Evolutionary conservation across 495 filamentous ascomycete species (phyloP).

Genomic region (Tetracladium marchalianum): DNA sequence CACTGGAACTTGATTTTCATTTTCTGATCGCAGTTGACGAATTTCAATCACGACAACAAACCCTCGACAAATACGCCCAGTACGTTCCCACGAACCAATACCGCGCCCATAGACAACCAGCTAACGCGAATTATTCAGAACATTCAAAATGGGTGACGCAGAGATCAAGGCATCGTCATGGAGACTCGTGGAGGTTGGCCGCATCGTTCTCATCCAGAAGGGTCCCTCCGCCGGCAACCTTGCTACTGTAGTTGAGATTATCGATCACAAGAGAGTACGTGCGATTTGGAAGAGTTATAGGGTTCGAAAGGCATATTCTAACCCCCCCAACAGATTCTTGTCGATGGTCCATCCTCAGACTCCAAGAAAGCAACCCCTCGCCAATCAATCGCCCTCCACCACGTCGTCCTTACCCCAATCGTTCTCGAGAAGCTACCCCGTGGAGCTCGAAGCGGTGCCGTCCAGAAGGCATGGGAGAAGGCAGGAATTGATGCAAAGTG

Average conservation of each 20-base stretch:
- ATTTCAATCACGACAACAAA: slow-evolving; percentile 7
- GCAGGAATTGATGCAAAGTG: slow-evolving; percentile 83
- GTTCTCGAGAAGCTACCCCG: slow-evolving; percentile 82
- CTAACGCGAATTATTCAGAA: slow-evolving; percentile 18
- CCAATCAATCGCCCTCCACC: slow-evolving; percentile 67
- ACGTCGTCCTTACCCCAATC: slow-evolving; percentile 82
- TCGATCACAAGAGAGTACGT: slow-evolving; percentile 99
- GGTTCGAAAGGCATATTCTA: slow-evolving; percentile 6
- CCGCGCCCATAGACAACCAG: not conserved
- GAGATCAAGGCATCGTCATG: slow-evolving; percentile 67
- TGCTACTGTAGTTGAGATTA: slow-evolving; percentile 93
- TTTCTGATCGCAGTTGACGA: slow-evolving; percentile 1
- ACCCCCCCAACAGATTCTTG: slow-evolving; percentile 59
- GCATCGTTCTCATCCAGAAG: slow-evolving; percentile 74
- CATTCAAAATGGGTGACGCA: slow-evolving; percentile 39
- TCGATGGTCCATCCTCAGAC: slow-evolving; percentile 83
- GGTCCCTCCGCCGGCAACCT: slow-evolving; percentile 75
- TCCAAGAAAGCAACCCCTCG: slow-evolving; percentile 68
- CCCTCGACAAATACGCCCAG: slow-evolving; percentile 19
- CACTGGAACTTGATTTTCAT: no score
- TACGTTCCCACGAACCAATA: slow-evolving; percentile 11
- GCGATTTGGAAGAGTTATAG: slow-evolving; percentile 8
- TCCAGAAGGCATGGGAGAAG: slow-evolving; percentile 80
- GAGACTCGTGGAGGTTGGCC: slow-evolving; percentile 95
- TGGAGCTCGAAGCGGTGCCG: slow-evolving; percentile 68